Base-by-base conservation (phyloP, 345 rosid species). In the Barbarea vulgaris region DNA sequence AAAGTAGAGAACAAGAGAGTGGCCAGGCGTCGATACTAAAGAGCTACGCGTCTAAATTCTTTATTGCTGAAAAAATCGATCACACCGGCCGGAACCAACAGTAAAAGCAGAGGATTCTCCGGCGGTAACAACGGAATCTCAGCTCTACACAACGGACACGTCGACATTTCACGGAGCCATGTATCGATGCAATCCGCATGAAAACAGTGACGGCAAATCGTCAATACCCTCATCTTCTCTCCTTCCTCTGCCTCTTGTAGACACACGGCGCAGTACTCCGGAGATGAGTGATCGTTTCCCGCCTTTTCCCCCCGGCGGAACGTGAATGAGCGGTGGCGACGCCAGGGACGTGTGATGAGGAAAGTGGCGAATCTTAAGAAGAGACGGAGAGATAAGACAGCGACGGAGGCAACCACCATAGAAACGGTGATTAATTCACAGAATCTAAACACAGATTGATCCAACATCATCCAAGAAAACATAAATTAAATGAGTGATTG, bases 81-180 rank as follows among this genome's bases (percentile, higher is more conserved):
- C 6, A 72, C 31, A 27, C 41, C 61, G 44, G 58, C 58, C 27
- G 78, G 50, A 67, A 75, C 36, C 52, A 76, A 27, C 37, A 68
- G 34, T 6, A n/a, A 68, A 27, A 76, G 61, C 41, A 75, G 48
- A 68, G 63, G 64, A 51, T 61, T 68, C 48, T 1, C 69, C 48
- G 69, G 74, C 5, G 71, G 70, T 24, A 34, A 46, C 9, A 42
- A 70, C 10, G 53, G 76, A 2, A 77, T 30, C 52, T 70, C 19
- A 41, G 71, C 80, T 70, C 87, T 62, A 65, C 86, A 86, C 42
- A 85, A 72, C 5, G 89, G 87, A 50, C 89, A 86, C 12, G 82
- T 76, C 10, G 74, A 33, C 5, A 44, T 77, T 33, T 27, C 39
- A 13, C 48, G 4, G 3, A 86, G 71, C 88, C 90, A 83, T 3